Evolutionary conservation across 805 yeast genomes (phyloP), one percentile per base, ranked within the genome.

Genomic region (Hanseniaspora taiwanica): DNA sequence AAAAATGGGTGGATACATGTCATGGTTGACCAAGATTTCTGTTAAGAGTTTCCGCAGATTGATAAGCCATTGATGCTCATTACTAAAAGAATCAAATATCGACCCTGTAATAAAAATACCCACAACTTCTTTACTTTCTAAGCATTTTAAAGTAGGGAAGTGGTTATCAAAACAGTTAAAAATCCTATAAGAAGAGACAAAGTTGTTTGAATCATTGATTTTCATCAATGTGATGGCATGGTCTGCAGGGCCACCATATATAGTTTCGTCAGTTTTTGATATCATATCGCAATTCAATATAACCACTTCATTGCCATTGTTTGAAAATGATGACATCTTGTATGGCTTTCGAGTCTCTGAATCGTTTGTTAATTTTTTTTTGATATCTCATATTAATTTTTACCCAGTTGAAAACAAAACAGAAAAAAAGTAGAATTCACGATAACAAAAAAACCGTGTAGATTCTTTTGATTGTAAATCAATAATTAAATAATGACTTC

Each of bases 21-120:
- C 34, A n/a, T 36, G 21, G 20, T 35, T 27, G 20, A 48, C 42
- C n/a, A 59, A 42, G 2, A 45, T 19, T 9, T 40, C 21, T 5
- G 47, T 44, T 21, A 71, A 49, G 39, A 69, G 59, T 8, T 54
- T 42, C 44, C 67, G 64, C 21, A 72, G 49, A 24, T 54, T 49
- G 18, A 49, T 47, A 32, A 71, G 62, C 76, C 76, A 71, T 17
- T 52, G 51, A 6, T 53, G 51, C 1, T 53, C 56, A 3, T 47
- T 48, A 21, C 53, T 65, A 51, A 66, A 70, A 2, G 72, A 54
- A 46, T 71, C 76, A 29, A 62, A 48, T 36, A 66, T 50, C 3
- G 76, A 69, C 0, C 78, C 78, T 6, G 74, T 70, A 24, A 72
- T 49, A 6, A 66, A 45, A 17, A 68, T 58, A 1, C 74, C 76